These are phyloP conservation scores for Claviceps arundinis DNA, from an alignment of 2,329 filamentous ascomycete species.

Conservation along the genomic window DNA sequence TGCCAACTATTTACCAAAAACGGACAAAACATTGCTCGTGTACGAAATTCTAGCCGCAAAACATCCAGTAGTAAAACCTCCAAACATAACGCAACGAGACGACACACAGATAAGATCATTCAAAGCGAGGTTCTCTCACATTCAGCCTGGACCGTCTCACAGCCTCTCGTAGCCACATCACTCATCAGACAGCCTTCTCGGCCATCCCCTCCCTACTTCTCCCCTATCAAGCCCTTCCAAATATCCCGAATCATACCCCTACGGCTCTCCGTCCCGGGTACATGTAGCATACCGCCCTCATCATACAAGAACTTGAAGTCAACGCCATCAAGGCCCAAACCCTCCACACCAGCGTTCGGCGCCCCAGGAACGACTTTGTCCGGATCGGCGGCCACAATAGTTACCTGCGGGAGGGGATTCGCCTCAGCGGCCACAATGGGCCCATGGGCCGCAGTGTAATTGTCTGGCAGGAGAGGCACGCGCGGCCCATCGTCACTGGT, in stretches of 20 bases:
- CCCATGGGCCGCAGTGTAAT: slow-evolving; percentile 31
- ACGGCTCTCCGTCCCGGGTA: slow-evolving; percentile 17
- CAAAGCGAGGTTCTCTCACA: too few relatives aligned
- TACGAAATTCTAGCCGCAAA: too few relatives aligned
- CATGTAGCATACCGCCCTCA: slow-evolving; percentile 8
- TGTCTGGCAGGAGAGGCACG: slow-evolving; percentile 48
- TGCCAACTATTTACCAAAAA: too few relatives aligned
- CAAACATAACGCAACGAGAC: too few relatives aligned
- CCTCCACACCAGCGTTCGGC: slow-evolving; percentile 44
- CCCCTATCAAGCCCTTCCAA: slow-evolving; percentile 46
- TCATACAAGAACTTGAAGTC: slow-evolving; percentile 40
- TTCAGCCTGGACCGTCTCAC: too few relatives aligned
- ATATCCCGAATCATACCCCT: slow-evolving; percentile 39
- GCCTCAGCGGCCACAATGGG: slow-evolving; percentile 31
- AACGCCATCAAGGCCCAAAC: slow-evolving; percentile 41
- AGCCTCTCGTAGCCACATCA: too few relatives aligned
- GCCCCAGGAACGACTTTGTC: slow-evolving; percentile 35
- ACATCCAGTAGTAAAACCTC: too few relatives aligned
- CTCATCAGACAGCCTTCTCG: slow-evolving; percentile 9
- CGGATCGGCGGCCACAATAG: slow-evolving; percentile 43
- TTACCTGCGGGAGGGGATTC: slow-evolving; percentile 32
- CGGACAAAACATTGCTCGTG: too few relatives aligned
- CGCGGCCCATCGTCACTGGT: slow-evolving; percentile 28
- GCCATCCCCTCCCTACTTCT: slow-evolving; percentile 22
- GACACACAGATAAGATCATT: too few relatives aligned